Evolutionary conservation across 352 stramenopile species (phyloP), one percentile per base, ranked within the genome.

Genomic region (Pythium folliculosum): DNA sequence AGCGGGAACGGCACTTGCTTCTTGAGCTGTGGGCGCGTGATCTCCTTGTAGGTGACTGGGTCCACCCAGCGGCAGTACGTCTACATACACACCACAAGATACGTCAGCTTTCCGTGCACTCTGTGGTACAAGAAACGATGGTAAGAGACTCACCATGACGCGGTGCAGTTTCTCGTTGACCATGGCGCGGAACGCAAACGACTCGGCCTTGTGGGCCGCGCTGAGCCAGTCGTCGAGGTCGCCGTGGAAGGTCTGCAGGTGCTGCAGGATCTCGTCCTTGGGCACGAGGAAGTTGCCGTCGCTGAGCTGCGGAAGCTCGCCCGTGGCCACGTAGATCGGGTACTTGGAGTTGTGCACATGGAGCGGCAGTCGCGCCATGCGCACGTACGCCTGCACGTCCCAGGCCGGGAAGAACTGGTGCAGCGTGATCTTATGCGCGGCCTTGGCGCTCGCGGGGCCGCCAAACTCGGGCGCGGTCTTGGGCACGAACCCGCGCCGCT

Each of bases 271-370:
- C 63, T 93, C 77, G 27, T 91, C 81, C 61, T 89, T 92, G 9
- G 84, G 83, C 63, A 96, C 72, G 43, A 96, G 75, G 58, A 93
- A 96, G 70, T 96, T 92, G 61, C 88, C 88, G 63, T 96, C 88
- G 55, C 80, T 92, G 23, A 96, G 76, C 70, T 96, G 88, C 37
- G 88, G 88, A 53, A 96, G 67, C 69, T 91, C 84, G 54, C 82
- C 80, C 1, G 88, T 94, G 54, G 86, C 83, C 61, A 94, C 88
- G 66, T 94, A 93, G 45, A 63, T 54, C 21, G 88, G 86, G 65
- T 96, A 96, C 69, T 80, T 78, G 50, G 88, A 92, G 83, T 94
- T 96, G 65, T 94, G 82, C 57, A 96, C 86, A 62, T 96, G 86
- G 53, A 96, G 67, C 25, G 72, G 69, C 35, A 96, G 80, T 58